A percentile compares a stretch with the other conserved stretches of the same genome.
phyloP scores from a whole-genome alignment of 441 rosid species.

The Gossypium schwendimanii region DNA sequence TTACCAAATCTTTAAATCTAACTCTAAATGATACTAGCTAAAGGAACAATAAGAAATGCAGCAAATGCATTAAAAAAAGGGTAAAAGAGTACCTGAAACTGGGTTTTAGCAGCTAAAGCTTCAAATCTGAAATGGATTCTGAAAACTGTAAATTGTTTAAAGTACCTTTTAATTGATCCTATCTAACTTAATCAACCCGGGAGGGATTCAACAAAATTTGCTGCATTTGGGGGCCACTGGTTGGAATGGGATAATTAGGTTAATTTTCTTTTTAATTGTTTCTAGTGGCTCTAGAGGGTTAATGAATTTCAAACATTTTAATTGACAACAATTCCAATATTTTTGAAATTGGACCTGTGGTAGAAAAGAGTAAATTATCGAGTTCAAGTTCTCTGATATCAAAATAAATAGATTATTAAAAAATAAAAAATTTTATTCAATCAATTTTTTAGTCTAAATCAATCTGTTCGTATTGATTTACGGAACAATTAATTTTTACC shows the following conservation, averaged over 20 bases:
- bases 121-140: not conserved
- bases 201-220: not conserved
- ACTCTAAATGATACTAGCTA: not conserved
- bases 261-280: not conserved
- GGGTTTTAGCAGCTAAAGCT: not conserved
- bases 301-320: too few species aligned
- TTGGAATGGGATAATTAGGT: not conserved
- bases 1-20: not conserved
- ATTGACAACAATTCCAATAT: too few species aligned
- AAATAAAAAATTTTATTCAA: too few species aligned
- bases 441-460: accelerated
- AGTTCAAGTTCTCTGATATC: accelerated
- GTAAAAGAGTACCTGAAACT: not conserved
- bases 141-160: not conserved
- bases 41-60: not conserved
- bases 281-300: too few species aligned
- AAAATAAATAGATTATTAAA: too few species aligned
- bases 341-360: accelerated
- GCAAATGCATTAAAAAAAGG: not conserved
- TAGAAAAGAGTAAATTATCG: too few species aligned
- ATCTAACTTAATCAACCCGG: too few species aligned
- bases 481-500: too few species aligned
- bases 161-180: too few species aligned
- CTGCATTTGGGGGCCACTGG: not conserved
- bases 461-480: too few species aligned